A percentile compares a stretch with the other conserved stretches of the same genome.
Evolutionary conservation across 352 stramenopile genomes (phyloP).

Genomic region (Phytophthora pseudosyringae): DNA sequence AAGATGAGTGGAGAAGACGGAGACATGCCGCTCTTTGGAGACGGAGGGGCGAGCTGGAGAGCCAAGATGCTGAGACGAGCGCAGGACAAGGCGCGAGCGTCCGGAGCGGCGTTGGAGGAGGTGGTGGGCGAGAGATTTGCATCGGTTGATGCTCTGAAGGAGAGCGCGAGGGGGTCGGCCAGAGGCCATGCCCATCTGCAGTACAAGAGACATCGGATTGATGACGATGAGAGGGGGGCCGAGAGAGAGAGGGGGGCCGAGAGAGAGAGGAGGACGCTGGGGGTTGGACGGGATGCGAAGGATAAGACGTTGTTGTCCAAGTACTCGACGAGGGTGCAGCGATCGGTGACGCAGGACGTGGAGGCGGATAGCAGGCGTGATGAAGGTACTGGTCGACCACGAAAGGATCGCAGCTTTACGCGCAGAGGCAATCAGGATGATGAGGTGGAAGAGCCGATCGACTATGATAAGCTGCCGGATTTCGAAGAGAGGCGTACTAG

Average conservation of each 20-base stretch:
- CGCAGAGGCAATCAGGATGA: constrained; percentile 28
- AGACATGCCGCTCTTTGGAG: constrained; percentile 54
- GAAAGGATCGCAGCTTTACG: constrained; percentile 10
- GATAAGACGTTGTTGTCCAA: constrained; percentile 68
- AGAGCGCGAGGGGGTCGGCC: constrained; percentile 56
- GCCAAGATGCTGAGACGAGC: constrained; percentile 85
- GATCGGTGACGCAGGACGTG: constrained; percentile 48
- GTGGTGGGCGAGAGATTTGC: constrained; percentile 70
- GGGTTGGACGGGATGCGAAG: constrained; percentile 59
- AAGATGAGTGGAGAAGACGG: constrained; percentile 9
- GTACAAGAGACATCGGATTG: constrained; percentile 59
- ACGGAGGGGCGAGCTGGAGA: constrained; percentile 83
- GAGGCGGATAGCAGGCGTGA: constrained; percentile 19
- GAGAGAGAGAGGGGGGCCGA: constrained; percentile 22
- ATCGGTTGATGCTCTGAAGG: constrained; percentile 60
- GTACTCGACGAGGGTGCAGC: constrained; percentile 68
- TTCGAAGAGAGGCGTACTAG: constrained; percentile 58
- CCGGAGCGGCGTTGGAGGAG: constrained; percentile 59
- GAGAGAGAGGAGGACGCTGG: constrained; percentile 32
- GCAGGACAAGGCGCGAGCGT: constrained; percentile 60
- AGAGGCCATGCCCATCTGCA: constrained; percentile 66
- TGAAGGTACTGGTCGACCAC: neutral
- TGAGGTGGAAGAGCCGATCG: constrained; percentile 73
- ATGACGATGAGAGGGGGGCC: constrained; percentile 24
- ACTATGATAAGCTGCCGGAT: constrained; percentile 79